Evolutionary conservation across 768 basidiomycete genomes (phyloP), one percentile per base, ranked within the genome.

Genomic region (Leucocoprinus leucothites): DNA sequence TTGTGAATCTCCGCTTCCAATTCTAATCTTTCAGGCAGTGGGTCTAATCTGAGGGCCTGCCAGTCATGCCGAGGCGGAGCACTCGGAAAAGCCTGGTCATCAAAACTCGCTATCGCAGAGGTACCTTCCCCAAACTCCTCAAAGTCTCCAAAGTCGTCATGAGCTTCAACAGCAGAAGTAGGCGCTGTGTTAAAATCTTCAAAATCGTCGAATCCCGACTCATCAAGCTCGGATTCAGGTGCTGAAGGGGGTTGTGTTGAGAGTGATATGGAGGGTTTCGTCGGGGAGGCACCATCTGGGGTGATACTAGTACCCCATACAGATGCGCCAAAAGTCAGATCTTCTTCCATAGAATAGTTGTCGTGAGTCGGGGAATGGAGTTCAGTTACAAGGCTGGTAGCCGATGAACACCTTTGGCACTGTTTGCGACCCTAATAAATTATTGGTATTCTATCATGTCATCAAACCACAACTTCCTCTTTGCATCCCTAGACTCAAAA

Each of bases 81-180:
- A 42, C 77, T 69, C 63, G 72, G 67, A 45, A 64, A 70, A 34
- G 69, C 43, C 28, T 58, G 52, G 14, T 57, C 48, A 16, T 53
- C 40, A 28, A 56, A 59, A 18, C 36, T 42, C 1, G 58, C 28
- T 24, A 46, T 25, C 14, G 51, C 51, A 25, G 46, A 41, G 4
- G 35, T 26, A 8, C 35, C 51, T 44, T 58, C 89, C 61, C 84
- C 90, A 68, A 93, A 93, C 64, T 94, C 93, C 16, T 87, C 91
- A 69, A 93, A 93, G 61, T 93, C 91, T 48, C 85, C 89, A 69
- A 91, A 91, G 56, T 91, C 89, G 61, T 91, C 92, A 44, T 74
- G 79, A 1, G 61, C 70, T n/a, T 69, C 74, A 14, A 78, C 76
- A 50, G 63, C 62, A 25, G 75, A 51, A 22, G 51, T 72, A 2